Evolutionary conservation across 2,329 filamentous ascomycete genomes (phyloP), one percentile per base, ranked within the genome.

Genomic region (Botrytis medusae): DNA sequence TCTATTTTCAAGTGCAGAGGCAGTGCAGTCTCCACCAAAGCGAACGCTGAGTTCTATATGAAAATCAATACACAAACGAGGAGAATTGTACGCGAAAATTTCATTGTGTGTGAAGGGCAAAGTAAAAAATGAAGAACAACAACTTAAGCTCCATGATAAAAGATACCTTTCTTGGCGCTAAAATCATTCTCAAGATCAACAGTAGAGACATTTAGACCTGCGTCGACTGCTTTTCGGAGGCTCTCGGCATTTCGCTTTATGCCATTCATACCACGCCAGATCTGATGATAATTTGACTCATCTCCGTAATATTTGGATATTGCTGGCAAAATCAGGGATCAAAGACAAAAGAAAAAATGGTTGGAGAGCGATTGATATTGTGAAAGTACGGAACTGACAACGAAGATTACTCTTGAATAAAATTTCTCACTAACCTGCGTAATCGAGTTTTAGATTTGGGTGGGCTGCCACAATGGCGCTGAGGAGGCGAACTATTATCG

Each of bases 391-490:
- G 51, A 16, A 1, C 54, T 37, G 22, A 73, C 4, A 46, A 68
- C 7, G 42, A 37, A 48, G 61, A 65, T 20, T 4, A 4, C 0
- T 18, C 22, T 29, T 74, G 44, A 40, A 76, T 67, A 34, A 72
- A 68, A 60, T 22, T 62, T n/a, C 60, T 51, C 7, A 77, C 87
- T 83, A 85, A 91, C 89, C 88, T 78, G 86, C 87, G 80, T 87
- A 90, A 79, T 91, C 88, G 71, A 90, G 86, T 75, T 86, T 88
- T 0, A 87, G 78, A 0, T 83, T 82, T 0, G 86, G 86, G 71
- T 88, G 85, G 4, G 88, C 87, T 0, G 89, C 89, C 0, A 91
- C 82, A 37, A 91, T 86, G 8, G 89, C 89, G 1, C 88, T 86
- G 4, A 91, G 83, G 51, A 91, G 86, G 63, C 89, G 88, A 32